These are phyloP conservation scores for Apiotrichum mycotoxinovorans DNA, from an alignment of 1,284 basidiomycete genomes.

Conservation along the genomic window DNA sequence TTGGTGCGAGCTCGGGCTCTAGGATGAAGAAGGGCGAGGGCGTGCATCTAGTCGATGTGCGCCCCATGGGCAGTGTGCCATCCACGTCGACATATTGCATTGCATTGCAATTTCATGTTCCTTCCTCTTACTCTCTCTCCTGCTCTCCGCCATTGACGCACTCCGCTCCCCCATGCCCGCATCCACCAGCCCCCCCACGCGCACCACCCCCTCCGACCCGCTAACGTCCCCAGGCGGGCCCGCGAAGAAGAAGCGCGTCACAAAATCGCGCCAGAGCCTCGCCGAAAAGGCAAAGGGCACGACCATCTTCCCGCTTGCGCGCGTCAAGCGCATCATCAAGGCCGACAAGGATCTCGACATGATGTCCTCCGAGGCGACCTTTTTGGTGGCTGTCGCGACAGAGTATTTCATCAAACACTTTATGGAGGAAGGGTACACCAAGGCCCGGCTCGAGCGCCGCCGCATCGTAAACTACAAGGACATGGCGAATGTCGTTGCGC, in stretches of 20 bases:
- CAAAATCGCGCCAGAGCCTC: constrained; percentile 43
- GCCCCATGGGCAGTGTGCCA: not conserved
- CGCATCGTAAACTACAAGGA: constrained; percentile 51
- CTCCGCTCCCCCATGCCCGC: not conserved
- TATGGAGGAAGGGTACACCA: constrained; percentile 49
- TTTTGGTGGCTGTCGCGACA: constrained; percentile 50
- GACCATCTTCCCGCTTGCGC: constrained; percentile 47
- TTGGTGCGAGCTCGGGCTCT: not conserved
- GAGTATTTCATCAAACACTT: constrained; percentile 52
- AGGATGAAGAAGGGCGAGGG: no score
- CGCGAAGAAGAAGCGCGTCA: constrained; percentile 32
- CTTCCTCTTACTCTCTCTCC: not conserved
- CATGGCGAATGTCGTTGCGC: constrained; percentile 41
- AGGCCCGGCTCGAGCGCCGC: constrained; percentile 48
- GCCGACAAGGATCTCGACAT: constrained; percentile 52
- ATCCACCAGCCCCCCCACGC: not conserved
- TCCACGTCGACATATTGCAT: not conserved
- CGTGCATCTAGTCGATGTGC: no score
- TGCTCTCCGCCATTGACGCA: not conserved
- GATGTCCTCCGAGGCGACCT: constrained; percentile 51
- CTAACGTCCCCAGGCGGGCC: not conserved
- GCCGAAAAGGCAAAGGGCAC: constrained; percentile 46
- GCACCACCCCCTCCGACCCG: not conserved
- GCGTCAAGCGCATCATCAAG: constrained; percentile 52
- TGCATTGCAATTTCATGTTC: not conserved